Percentiles rank a stretch among this genome's conserved stretches.
These are phyloP conservation scores for Cubamyces sp. DNA, from an alignment of 768 basidiomycete genomes.

Conservation along the genomic window DNA sequence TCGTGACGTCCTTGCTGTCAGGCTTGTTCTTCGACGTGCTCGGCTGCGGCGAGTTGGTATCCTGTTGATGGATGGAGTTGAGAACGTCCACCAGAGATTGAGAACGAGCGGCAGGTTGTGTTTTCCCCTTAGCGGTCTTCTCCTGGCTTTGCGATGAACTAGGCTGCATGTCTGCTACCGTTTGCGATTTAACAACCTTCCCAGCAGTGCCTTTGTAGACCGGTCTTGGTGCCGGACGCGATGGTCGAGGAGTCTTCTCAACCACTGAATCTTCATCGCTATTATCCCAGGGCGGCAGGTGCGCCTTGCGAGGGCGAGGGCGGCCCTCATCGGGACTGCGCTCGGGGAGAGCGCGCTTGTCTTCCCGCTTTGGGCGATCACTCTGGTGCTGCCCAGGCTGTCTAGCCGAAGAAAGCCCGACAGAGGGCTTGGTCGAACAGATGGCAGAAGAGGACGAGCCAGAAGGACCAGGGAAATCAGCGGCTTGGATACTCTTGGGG, in stretches of 20 bases:
- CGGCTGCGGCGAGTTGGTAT: not conserved
- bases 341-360: slow-evolving; percentile 12
- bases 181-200: slow-evolving; percentile 11
- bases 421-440: not conserved
- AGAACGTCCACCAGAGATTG: slow-evolving; percentile 3
- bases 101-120: not conserved
- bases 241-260: slow-evolving; percentile 21
- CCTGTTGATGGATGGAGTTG: not conserved
- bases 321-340: slow-evolving; percentile 18
- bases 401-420: not conserved
- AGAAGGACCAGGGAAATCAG: not conserved
- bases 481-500: not conserved
- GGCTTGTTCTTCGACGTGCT: not conserved
- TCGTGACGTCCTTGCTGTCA: not conserved
- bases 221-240: slow-evolving; percentile 13
- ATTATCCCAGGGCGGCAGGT: not conserved
- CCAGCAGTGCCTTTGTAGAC: slow-evolving; percentile 3
- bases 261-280: slow-evolving; percentile 1
- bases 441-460: not conserved
- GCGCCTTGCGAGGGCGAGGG: not conserved
- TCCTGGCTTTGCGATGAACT: slow-evolving; percentile 6
- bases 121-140: not conserved
- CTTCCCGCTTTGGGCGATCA: not conserved
- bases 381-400: not conserved
- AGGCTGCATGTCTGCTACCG: slow-evolving; percentile 4